Percentiles rank a stretch among this genome's conserved stretches.
phyloP scores from a whole-genome alignment of 163 green algal genomes.

The Prototheca wickerhamii region DNA sequence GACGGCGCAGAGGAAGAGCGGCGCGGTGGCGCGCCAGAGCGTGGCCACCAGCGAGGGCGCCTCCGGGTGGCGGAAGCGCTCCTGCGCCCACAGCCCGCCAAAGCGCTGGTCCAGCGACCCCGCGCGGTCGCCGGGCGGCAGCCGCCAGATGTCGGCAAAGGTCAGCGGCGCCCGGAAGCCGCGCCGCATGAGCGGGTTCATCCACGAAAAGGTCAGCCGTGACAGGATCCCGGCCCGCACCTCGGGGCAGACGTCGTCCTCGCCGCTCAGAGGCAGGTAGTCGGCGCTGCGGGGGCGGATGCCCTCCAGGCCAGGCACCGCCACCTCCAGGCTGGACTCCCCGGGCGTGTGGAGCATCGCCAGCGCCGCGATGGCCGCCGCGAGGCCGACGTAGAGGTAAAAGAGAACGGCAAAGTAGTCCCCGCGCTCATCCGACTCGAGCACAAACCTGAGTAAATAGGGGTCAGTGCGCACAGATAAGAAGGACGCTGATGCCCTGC shows the following conservation, averaged over 20 bases:
- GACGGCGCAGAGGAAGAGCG: constrained; percentile 26
- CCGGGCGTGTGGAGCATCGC: background rate
- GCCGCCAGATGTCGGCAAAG: constrained; percentile 44
- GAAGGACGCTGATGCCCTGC: no score
- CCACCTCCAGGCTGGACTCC: background rate
- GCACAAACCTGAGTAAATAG: background rate
- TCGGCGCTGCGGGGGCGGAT: no score
- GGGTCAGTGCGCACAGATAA: no score
- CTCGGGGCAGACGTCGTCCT: constrained; percentile 40
- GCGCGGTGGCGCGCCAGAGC: constrained; percentile 13
- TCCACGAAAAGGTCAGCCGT: constrained; percentile 48
- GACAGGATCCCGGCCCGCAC: constrained; percentile 32
- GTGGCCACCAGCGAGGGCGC: background rate
- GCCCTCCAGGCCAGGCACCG: no score
- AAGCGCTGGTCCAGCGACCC: constrained; percentile 27
- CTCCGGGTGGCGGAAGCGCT: constrained; percentile 2
- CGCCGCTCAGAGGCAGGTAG: background rate
- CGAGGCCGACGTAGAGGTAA: background rate
- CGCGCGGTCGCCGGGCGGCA: constrained; percentile 37
- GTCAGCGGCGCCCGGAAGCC: constrained; percentile 33
- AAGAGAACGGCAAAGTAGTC: background rate
- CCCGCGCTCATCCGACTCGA: background rate
- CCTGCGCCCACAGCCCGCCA: constrained; percentile 14
- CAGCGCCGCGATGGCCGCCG: background rate
- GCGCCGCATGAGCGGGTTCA: constrained; percentile 28